phyloP scores from a whole-genome alignment of 306 rosid genomes.

The Pterocarpus macrocarpus region DNA sequence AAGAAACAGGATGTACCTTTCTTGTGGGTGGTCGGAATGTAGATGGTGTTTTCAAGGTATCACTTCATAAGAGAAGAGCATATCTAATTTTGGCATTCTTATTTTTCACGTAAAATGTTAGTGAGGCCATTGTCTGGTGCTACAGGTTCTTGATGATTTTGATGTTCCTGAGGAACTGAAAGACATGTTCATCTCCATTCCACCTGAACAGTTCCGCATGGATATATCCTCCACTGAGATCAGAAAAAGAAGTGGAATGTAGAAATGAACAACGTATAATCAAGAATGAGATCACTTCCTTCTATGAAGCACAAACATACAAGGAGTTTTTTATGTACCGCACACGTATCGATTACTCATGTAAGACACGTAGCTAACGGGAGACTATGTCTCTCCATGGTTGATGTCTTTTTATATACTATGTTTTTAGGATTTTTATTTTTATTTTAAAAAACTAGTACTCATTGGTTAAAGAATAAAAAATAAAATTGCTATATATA shows the following conservation, averaged over 20 bases:
- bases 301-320: conserved; percentile 14
- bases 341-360: neutral
- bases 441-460: neutral
- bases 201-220: conserved; percentile 76
- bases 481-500: neutral
- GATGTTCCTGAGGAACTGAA: conserved; percentile 76
- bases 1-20: conserved; percentile 77
- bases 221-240: conserved; percentile 90
- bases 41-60: conserved; percentile 83
- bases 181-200: conserved; percentile 85
- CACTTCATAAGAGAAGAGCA: conserved; percentile 29
- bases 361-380: conserved; percentile 2
- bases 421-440: neutral
- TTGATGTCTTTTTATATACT: neutral
- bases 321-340: neutral
- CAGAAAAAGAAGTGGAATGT: conserved; percentile 67
- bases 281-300: conserved; percentile 17
- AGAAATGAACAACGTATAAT: conserved; percentile 30
- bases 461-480: neutral
- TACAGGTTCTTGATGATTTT: conserved; percentile 84
- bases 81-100: neutral
- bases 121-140: conserved; percentile 32
- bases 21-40: conserved; percentile 88
- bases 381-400: neutral
- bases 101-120: conserved; percentile 15